Percentiles rank a stretch among this genome's conserved stretches.
Conservation (phyloP, 2,329 filamentous ascomycete species). For the Berkeleyomyces rouxiae region DNA sequence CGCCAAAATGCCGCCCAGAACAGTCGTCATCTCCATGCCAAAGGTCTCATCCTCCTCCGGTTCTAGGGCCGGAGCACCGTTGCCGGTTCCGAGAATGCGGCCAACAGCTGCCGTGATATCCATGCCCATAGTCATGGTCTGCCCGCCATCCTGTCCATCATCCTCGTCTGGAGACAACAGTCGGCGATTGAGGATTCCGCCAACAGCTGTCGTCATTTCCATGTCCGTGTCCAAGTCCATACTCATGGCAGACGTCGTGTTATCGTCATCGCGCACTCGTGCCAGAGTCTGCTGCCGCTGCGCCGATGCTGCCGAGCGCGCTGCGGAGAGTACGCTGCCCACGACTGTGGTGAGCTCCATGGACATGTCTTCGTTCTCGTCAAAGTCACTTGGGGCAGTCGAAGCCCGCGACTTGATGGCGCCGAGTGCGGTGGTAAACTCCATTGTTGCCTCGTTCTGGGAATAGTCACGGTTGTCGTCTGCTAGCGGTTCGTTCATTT, state of each 20-base stretch:
- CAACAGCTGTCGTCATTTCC: conserved; percentile 77
- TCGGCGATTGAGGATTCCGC: conserved; percentile 48
- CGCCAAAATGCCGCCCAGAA: conserved; percentile 43
- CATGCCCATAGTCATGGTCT: conserved; percentile 30
- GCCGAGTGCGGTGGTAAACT: conserved; percentile 65
- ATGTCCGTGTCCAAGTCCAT: conserved; percentile 81
- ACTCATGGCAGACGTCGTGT: conserved; percentile 26
- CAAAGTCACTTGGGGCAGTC: conserved; percentile 21
- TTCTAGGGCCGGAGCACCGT: conserved; percentile 11
- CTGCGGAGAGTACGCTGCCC: conserved; percentile 32
- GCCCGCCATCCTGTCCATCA: conserved; percentile 15
- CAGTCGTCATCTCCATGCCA: conserved; percentile 52
- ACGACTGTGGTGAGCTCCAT: conserved; percentile 61
- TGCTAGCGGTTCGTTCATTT: conserved; percentile 16
- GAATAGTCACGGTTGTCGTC: conserved; percentile 22
- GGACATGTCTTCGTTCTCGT: conserved; percentile 51
- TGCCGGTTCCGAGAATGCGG: conserved; percentile 29
- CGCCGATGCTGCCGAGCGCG: conserved; percentile 16
- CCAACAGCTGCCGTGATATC: conserved; percentile 46
- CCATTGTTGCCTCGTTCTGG: conserved; percentile 49
- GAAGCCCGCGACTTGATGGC: conserved; percentile 35
- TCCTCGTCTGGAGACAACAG: conserved; percentile 25
- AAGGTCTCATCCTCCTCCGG: conserved; percentile 27
- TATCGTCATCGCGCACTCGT: conserved; percentile 13
- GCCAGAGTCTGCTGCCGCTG: conserved; percentile 18